Conservation (phyloP, 169 alveolate species). For the Perkinsus marinus region DNA sequence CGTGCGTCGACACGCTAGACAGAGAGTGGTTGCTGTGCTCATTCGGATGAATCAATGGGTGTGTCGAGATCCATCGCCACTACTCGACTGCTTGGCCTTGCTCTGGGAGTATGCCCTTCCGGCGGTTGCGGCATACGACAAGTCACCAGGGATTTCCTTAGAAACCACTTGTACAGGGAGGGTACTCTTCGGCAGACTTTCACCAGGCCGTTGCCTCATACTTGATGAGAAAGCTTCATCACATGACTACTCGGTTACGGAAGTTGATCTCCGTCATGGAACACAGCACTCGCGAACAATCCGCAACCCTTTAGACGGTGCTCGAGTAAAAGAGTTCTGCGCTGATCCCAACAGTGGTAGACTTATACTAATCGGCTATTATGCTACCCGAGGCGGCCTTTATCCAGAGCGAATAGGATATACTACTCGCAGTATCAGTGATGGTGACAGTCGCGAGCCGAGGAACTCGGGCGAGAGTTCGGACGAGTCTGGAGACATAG, state of each 20-base stretch:
- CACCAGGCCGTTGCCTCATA: background rate
- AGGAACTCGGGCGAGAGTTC: background rate
- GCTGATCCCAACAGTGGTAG: background rate
- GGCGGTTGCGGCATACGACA: background rate
- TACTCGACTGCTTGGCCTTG: background rate
- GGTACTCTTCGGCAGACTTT: background rate
- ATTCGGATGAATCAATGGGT: background rate
- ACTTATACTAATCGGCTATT: background rate
- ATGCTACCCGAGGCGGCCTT: background rate
- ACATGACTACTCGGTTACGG: background rate
- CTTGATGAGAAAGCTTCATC: background rate
- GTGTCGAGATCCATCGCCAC: background rate
- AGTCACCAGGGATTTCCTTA: background rate
- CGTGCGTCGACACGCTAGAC: background rate
- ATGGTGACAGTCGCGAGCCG: background rate
- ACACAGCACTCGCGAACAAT: background rate
- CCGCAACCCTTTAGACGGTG: background rate
- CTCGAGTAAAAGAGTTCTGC: background rate
- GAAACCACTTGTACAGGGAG: background rate
- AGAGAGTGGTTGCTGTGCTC: background rate
- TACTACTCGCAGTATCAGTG: background rate
- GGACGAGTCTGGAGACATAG: background rate
- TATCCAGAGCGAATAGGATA: background rate
- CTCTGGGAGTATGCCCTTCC: background rate
- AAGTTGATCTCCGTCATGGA: background rate